Conservation (phyloP, 176 grass and related monocot genomes). For the Hordeum vulgare region MorexV3_pseudomolecules_assembly NC_058518.1:511734905-511735404, state of each 20-base stretch:
- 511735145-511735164: conserved; percentile 32
- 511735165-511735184: conserved; percentile 20
- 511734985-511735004: neutral
- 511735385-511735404: neutral
- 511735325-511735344: conserved; percentile 27
- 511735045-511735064: neutral
- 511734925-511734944: neutral
- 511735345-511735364: conserved; percentile 19
- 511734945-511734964: neutral
- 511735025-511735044: neutral
- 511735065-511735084: neutral
- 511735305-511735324: conserved; percentile 12
- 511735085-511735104: conserved; percentile 5
- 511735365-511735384: conserved; percentile 8
- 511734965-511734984: neutral
- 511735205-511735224: conserved; percentile 22
- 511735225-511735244: conserved; percentile 46
- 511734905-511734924: conserved; percentile 7
- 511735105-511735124: conserved; percentile 16
- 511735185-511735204: conserved; percentile 29
- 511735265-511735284: conserved; percentile 7
- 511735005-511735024: neutral
- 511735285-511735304: conserved; percentile 29
- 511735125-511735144: conserved; percentile 36
- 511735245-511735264: conserved; percentile 32